Evolutionary conservation across 164 flowering plant species (phyloP), one percentile per base, ranked within the genome.

Genomic region (Malania oleifera): DNA sequence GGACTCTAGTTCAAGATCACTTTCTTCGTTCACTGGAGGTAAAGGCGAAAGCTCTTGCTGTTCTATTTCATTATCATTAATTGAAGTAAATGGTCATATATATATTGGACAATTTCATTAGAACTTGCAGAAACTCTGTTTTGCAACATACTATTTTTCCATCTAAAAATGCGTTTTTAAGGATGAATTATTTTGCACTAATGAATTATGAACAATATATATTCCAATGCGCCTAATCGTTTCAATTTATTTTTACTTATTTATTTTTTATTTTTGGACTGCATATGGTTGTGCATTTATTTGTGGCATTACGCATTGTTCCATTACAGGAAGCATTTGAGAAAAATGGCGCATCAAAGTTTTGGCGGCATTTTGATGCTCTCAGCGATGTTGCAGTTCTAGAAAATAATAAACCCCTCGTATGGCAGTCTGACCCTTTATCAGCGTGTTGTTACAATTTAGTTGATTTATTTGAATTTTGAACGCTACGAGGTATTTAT

Each of bases 301-400:
- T 46, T 12, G 50, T 15, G 26, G 11, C 6, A 26, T 22, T 48
- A 10, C 34, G 6, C 61, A 1, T 64, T 68, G 13, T 54, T 66
- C 66, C 31, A n/a, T 65, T 67, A 53, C 82, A 92, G 98, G 78
- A 75, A 66, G 55, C 68, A 1, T 90, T 93, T 62, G 84, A 83
- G 76, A 81, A 34, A 66, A 76, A 75, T 62, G 82, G 87, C 5
- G 83, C 79, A 3, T 59, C 78, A 0, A 85, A 52, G 66, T 93
- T 93, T 64, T 93, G 99, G 97, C 61, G 54, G 65, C 81, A 80
- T 70, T 90, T 93, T 72, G 85, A 82, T 53, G 70, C 60, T 56
- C 82, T 75, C 62, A 61, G 35, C 40, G 51, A 76, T 37, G 49
- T 61, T 58, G 65, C 66, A 37, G 39, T 41, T 57, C 38, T 48